Base-by-base conservation (phyloP, 148 eudicot genomes). In the Vaccinium macrocarpon region DNA sequence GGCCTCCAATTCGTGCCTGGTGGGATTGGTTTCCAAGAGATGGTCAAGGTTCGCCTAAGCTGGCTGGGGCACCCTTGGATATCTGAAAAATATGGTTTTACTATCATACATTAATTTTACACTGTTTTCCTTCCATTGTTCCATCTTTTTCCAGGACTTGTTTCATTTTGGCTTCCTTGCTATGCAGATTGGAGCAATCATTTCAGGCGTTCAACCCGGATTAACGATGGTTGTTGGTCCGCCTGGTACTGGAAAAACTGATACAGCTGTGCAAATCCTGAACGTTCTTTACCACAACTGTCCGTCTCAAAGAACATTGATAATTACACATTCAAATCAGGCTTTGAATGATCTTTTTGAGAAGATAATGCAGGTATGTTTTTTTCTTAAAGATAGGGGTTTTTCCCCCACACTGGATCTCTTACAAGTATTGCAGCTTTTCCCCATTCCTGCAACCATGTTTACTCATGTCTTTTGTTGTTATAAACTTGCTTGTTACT, bases 181-280 rank as follows among this genome's bases (percentile, higher is more conserved):
- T 88, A 68, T 85, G 85, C 88, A 97, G 99, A 82, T 93, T 84
- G 98, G 94, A 87, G 97, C 99, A 62, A 97, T 97, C 82, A 91
- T 90, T 75, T 95, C 98, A 52, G 99, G 99, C 57, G 89, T 93
- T 87, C 96, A 97, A 89, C 99, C 99, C 9, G 98, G 99, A 32
- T 88, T 95, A 82, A 93, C 99, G 18, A 97, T 97, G 99, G 99
- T 97, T 77, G 99, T 97, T 62, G 99, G 99, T 84, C 99, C 99
- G 72, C 98, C 99, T 83, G 99, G 99, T 91, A 97, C 99, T 6
- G 99, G 99, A 81, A 97, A 97, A 90, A 97, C 98, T 81, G 99
- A 97, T 88, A 97, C 99, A 12, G 98, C 98, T 78, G 99, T 97
- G 83, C 99, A 95, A 85, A 92, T 95, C 75, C 89, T 97, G 72